These are phyloP conservation scores for Mucor velutinosus DNA, from an alignment of 371 early-diverging fungal species.

Conservation along the genomic window DNA sequence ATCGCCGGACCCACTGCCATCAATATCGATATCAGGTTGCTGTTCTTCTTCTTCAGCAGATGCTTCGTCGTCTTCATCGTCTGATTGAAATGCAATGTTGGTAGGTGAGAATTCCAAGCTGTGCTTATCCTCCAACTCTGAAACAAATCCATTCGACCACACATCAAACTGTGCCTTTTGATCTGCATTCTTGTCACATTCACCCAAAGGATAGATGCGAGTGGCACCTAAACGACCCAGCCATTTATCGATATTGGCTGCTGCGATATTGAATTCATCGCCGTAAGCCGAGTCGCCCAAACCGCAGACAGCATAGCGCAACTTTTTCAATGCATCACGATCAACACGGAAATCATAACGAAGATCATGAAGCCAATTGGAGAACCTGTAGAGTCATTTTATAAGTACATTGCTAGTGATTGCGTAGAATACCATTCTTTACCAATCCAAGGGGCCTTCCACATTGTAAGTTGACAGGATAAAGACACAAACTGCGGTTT, in stretches of 20 bases:
- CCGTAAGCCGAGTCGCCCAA: conserved; percentile 76
- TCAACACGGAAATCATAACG: conserved; percentile 73
- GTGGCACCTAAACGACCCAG: conserved; percentile 70
- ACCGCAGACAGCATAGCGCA: conserved; percentile 76
- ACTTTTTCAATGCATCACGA: conserved; percentile 54
- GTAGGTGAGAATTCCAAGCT: conserved; percentile 44
- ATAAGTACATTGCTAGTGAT: neutral
- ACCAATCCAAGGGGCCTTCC: conserved; percentile 75
- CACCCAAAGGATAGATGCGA: conserved; percentile 66
- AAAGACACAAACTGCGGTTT: conserved; percentile 65
- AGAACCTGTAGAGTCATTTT: conserved; percentile 41
- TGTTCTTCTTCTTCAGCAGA: conserved; percentile 21
- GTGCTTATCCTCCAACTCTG: conserved; percentile 51
- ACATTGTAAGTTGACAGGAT: conserved; percentile 74
- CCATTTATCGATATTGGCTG: conserved; percentile 67
- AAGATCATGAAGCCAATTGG: conserved; percentile 70
- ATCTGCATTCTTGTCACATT: conserved; percentile 70
- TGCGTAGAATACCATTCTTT: neutral
- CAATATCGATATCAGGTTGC: conserved; percentile 33
- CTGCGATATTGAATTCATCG: conserved; percentile 65
- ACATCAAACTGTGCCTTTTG: conserved; percentile 59
- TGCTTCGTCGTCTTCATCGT: conserved; percentile 53
- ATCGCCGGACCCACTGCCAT: conserved; percentile 38
- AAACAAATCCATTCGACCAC: conserved; percentile 55
- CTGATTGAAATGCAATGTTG: conserved; percentile 58